phyloP scores from a whole-genome alignment of 2,329 filamentous ascomycete species.

The Daldinia sp. region DNA sequence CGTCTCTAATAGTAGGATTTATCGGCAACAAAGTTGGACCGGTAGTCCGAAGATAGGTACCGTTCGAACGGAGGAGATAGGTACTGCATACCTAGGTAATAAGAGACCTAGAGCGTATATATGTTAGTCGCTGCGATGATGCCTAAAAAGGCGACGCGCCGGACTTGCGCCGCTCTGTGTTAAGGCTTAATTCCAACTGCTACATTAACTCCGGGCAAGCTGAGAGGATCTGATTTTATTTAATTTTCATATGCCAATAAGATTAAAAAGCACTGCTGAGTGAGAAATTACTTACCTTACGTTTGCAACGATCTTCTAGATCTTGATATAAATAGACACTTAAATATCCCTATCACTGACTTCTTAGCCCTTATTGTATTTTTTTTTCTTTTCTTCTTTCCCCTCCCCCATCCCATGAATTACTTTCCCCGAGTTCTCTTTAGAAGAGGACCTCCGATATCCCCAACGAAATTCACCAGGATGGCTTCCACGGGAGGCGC shows the following conservation, averaged over 20 bases:
- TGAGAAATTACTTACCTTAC: background rate
- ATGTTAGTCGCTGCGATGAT: background rate
- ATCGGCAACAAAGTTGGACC: background rate
- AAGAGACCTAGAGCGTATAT: too few species aligned
- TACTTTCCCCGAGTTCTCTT: slow-evolving; percentile 25
- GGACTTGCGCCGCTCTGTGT: background rate
- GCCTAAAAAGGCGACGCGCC: background rate
- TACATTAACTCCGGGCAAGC: background rate
- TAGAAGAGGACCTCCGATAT: slow-evolving; percentile 14
- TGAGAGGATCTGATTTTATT: background rate
- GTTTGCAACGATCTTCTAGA: background rate
- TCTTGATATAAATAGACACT: background rate
- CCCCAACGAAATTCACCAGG: slow-evolving; percentile 20
- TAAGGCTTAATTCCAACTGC: background rate
- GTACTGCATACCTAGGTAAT: background rate
- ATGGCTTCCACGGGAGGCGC: slow-evolving; percentile 36
- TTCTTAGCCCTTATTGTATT: background rate
- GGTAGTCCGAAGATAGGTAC: background rate
- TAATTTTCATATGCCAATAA: slow-evolving; percentile 1
- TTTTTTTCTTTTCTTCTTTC: background rate
- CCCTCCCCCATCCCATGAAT: slow-evolving; percentile 10
- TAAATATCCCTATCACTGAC: too few species aligned
- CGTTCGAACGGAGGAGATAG: background rate
- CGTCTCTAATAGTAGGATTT: background rate
- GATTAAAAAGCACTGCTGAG: background rate